Base-by-base conservation (phyloP, 2,329 filamentous ascomycete genomes). In the Aspergillus sclerotialis region DNA sequence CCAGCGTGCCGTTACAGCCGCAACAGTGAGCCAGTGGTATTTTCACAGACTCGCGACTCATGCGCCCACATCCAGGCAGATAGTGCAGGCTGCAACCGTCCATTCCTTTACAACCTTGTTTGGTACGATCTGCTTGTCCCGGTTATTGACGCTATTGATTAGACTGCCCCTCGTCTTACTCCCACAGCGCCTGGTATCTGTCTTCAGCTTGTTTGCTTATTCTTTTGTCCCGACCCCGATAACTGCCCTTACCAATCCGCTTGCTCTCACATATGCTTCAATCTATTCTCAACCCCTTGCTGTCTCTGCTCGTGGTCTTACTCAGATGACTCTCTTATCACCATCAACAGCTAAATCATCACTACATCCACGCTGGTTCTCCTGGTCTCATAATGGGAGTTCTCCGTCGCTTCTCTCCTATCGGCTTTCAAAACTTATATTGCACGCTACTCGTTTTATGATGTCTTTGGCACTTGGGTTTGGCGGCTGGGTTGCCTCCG, bases 1-100 rank as follows among this genome's bases (percentile, higher is more conserved):
- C 14, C 90, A 98, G 59, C 81, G 92, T 38, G 82, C 86, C 14
- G 92, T 89, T 11, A 94, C 90, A 10, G 90, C 88, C 15, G 92
- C 92, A 8, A 94, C 90, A 1, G 90, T 96, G 15, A 94, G 87
- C 26, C 92, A 98, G 61, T 98, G 92, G 92, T 98, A 98, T 63
- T 98, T 96, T 61, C 90, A 96, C 61, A 86, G 92, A 43, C 84
- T 93, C 49, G 79, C 80, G 4, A 75, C 80, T 8, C 87, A 90
- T 4, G 72, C 82, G 7, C 80, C 88, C 2, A 80, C 85, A 1
- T 89, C 87, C 1, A 72, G 75, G 37, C 82, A 89, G 36, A 82
- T 96, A 30, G 87, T 96, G 16, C 71, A 77, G 41, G 90, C 89
- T 5, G 90, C 89, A 10, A 69, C 94, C 28, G 70, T 72, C 32